Conservation (phyloP, 2,329 filamentous ascomycete species). For the Cladophialophora exuberans region DNA sequence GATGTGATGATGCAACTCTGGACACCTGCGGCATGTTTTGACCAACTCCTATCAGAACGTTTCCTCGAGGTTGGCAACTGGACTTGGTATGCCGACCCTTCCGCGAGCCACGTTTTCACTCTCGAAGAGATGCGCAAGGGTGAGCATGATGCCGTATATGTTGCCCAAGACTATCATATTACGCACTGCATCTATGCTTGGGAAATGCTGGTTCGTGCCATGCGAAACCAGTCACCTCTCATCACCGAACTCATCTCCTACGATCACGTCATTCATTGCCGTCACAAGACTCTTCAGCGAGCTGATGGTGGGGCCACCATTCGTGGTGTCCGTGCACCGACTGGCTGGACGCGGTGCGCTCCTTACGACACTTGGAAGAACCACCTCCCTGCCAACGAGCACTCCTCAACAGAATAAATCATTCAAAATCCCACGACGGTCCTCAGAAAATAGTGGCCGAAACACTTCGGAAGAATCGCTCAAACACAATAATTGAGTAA, state of each 20-base stretch:
- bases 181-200: slow-evolving; percentile 34
- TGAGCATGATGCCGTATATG: slow-evolving; percentile 32
- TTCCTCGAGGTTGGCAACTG: slow-evolving; percentile 33
- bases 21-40: slow-evolving; percentile 31
- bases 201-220: slow-evolving; percentile 33
- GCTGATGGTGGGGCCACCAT: slow-evolving; percentile 28
- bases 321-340: slow-evolving; percentile 32
- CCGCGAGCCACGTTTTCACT: slow-evolving; percentile 16
- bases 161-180: slow-evolving; percentile 32
- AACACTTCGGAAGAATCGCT: no score
- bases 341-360: slow-evolving; percentile 31
- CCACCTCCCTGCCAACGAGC: slow-evolving; percentile 29
- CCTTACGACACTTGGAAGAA: slow-evolving; percentile 31
- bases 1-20: slow-evolving; percentile 36
- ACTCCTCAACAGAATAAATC: slow-evolving; percentile 27
- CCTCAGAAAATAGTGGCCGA: no score
- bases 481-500: no score
- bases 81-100: slow-evolving; percentile 33
- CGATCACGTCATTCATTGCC: slow-evolving; percentile 34
- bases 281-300: slow-evolving; percentile 32
- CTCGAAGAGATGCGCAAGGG: slow-evolving; percentile 32
- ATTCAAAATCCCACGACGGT: no score
- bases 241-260: slow-evolving; percentile 34
- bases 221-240: slow-evolving; percentile 31
- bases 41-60: slow-evolving; percentile 28